Evolutionary conservation across 257 asterid genomes (phyloP).

Genomic region (Rauvolfia tetraphylla): DNA sequence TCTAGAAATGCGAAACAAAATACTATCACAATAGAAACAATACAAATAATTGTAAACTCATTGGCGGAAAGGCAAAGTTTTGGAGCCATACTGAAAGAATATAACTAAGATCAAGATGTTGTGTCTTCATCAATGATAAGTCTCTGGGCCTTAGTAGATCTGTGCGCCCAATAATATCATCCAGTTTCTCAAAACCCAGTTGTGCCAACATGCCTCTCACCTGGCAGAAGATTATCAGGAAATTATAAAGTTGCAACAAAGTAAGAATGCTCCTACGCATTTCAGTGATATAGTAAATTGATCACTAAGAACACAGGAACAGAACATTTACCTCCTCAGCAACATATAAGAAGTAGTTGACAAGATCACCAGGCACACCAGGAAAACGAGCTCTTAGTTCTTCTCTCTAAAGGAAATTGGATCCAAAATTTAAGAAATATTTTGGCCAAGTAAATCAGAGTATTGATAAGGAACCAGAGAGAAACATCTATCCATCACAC

Average conservation of each 20-base stretch:
- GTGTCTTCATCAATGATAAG: constrained; percentile 88
- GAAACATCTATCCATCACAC: background rate
- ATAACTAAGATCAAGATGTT: constrained; percentile 80
- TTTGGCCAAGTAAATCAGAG: background rate
- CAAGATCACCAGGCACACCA: constrained; percentile 98
- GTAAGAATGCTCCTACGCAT: background rate
- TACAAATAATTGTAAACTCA: constrained; percentile 2
- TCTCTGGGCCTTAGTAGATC: constrained; percentile 81
- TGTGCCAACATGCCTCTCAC: constrained; percentile 92
- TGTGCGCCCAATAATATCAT: constrained; percentile 85
- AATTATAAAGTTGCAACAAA: background rate
- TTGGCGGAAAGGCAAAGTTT: background rate
- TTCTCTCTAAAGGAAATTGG: constrained; percentile 58
- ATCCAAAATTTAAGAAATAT: background rate
- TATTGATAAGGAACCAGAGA: background rate
- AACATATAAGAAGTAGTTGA: constrained; percentile 80
- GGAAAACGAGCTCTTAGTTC: constrained; percentile 99
- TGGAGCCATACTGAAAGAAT: constrained; percentile 66
- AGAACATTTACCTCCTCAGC: constrained; percentile 77
- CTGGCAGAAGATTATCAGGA: constrained; percentile 37
- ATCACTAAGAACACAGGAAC: background rate
- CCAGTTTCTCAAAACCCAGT: constrained; percentile 91
- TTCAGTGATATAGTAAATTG: background rate
- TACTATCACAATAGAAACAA: background rate
- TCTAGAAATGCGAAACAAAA: constrained; percentile 36